Evolutionary conservation across 768 basidiomycete genomes (phyloP).

Genomic region (Boletus coccyginus): DNA sequence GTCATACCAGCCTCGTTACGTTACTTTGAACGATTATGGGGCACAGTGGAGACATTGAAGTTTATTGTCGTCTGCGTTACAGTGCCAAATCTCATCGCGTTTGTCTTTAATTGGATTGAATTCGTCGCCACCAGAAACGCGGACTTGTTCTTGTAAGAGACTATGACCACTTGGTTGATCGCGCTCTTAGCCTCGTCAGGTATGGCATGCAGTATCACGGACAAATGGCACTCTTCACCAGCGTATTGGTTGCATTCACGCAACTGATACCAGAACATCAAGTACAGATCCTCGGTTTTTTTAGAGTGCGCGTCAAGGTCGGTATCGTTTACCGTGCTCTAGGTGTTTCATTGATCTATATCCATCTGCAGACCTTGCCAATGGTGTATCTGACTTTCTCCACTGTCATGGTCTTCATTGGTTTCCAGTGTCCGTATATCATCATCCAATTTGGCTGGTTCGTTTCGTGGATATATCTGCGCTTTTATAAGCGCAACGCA

Average conservation of each 20-base stretch:
- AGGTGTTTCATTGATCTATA: not conserved
- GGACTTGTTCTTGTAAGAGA: slow-evolving; percentile 74
- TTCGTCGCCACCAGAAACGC: slow-evolving; percentile 65
- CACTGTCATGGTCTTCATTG: slow-evolving; percentile 76
- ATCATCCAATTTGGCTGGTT: slow-evolving; percentile 99
- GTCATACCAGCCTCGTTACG: slow-evolving; percentile 79
- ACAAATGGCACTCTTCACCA: slow-evolving; percentile 87
- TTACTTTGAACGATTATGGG: slow-evolving; percentile 96
- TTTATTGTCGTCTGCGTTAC: slow-evolving; percentile 80
- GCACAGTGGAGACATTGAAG: slow-evolving; percentile 77
- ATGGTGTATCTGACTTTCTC: slow-evolving; percentile 93
- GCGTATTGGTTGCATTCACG: slow-evolving; percentile 92
- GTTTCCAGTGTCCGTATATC: slow-evolving; percentile 87
- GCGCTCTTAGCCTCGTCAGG: slow-evolving; percentile 40
- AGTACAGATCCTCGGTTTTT: slow-evolving; percentile 83
- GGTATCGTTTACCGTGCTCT: slow-evolving; percentile 8
- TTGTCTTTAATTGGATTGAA: slow-evolving; percentile 88
- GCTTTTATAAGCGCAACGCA: slow-evolving; percentile 91
- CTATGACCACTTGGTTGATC: slow-evolving; percentile 3
- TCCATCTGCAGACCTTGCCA: slow-evolving; percentile 68
- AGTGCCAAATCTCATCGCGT: slow-evolving; percentile 83
- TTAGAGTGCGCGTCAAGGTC: slow-evolving; percentile 90
- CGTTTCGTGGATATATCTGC: slow-evolving; percentile 90
- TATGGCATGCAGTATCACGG: slow-evolving; percentile 91
- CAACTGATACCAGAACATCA: slow-evolving; percentile 98